Conservation (phyloP, 2,329 filamentous ascomycete species). For the Bipolaris bicolor region DNA sequence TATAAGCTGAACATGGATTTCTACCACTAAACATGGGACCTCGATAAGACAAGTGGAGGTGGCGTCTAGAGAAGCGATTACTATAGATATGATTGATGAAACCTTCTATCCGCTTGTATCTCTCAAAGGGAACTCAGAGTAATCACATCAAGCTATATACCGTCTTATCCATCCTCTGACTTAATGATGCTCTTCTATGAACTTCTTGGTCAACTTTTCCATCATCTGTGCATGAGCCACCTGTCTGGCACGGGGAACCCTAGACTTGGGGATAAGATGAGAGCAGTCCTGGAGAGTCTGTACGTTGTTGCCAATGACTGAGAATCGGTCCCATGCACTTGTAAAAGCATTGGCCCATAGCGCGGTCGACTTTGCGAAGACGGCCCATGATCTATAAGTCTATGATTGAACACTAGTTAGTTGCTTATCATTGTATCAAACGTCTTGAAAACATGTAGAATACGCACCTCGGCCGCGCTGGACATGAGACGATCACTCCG, state of each 20-base stretch:
- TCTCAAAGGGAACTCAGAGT: too few relatives aligned
- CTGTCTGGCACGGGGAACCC: too few relatives aligned
- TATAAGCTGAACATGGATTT: neutral
- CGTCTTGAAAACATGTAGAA: neutral
- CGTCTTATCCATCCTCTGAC: neutral
- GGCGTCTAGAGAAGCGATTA: neutral
- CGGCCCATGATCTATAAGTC: slow-evolving; percentile 23
- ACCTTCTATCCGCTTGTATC: too few relatives aligned
- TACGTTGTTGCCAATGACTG: slow-evolving; percentile 31
- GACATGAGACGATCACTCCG: slow-evolving; percentile 30
- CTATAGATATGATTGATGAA: neutral
- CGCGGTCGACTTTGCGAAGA: slow-evolving; percentile 23
- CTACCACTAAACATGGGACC: neutral
- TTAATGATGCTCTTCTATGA: too few relatives aligned
- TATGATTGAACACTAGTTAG: neutral
- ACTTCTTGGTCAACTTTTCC: too few relatives aligned
- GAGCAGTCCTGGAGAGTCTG: slow-evolving; percentile 31
- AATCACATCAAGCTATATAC: neutral
- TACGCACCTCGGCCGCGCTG: slow-evolving; percentile 25
- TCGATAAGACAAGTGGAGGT: neutral
- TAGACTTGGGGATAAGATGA: slow-evolving; percentile 12
- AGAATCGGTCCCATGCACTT: slow-evolving; percentile 29
- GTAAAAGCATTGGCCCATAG: slow-evolving; percentile 31
- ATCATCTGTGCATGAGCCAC: too few relatives aligned
- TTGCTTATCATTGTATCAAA: too few relatives aligned